Evolutionary conservation across 371 early-diverging fungal species (phyloP), one percentile per base, ranked within the genome.

Genomic region (Rhizomucor miehei): DNA sequence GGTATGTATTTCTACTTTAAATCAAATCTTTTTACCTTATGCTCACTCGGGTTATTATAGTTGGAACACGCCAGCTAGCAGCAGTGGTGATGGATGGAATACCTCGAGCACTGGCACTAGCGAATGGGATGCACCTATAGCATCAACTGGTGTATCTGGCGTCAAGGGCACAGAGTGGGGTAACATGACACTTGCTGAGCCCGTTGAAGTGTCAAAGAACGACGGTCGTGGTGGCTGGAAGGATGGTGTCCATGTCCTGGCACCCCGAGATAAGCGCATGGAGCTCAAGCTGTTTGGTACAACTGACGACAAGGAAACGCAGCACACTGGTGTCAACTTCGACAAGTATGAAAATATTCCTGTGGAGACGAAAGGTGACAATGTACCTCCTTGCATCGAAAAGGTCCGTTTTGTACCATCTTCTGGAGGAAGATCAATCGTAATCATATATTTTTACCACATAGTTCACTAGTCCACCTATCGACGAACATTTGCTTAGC

Each of bases 271-370:
- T 53, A 62, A 54, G 17, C 62, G 63, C n/a, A 38, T 73, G 6
- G 77, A 80, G 52, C 24, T 63, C 23, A 68, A 76, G 19, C 61
- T 82, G 19, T 84, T 80, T 52, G 69, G 94, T 17, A 62, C 66
- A n/a, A 68, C 82, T 6, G 82, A 87, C 20, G 87, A 88, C 43
- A 69, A 70, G 45, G 89, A 89, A 57, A 79, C 77, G 41, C 78
- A 75, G 64, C 80, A 81, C 67, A 86, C 91, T 20, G 98, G 98
- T 16, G 96, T 95, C 73, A 94, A 96, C 82, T 96, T 96, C 86
- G 91, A 92, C 58, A 59, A 59, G 45, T 98, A 98, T 73, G 92
- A 95, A 51, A 90, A 94, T 69, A 98, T 98, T 51, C 98, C 98
- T 9, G 97, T 95, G 38, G 94, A 96, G 51, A 90, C 89, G 3